Evolutionary conservation across 176 grass and related monocot species (phyloP).

Genomic region (Stipa capillata): DNA sequence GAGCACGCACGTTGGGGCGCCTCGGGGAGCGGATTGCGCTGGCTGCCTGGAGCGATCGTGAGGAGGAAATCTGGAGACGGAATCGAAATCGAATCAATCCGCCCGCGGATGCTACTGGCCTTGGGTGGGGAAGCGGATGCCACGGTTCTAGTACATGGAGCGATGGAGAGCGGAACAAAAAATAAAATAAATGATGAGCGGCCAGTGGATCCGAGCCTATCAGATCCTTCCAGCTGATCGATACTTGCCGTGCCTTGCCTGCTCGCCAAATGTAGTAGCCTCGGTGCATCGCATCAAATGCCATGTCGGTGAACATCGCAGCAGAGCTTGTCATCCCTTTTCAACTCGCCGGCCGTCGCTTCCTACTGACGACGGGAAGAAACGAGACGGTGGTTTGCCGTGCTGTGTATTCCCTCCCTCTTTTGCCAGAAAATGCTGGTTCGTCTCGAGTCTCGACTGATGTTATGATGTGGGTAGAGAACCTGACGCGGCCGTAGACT

Average conservation of each 20-base stretch:
- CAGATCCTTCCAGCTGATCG: slow-evolving; percentile 8
- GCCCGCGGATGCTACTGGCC: not conserved
- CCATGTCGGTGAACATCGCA: no score
- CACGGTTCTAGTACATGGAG: not conserved
- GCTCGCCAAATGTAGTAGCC: slow-evolving; percentile 16
- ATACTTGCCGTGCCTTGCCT: slow-evolving; percentile 30
- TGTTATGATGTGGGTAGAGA: no score
- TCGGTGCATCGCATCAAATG: slow-evolving; percentile 15
- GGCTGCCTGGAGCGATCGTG: slow-evolving; percentile 15
- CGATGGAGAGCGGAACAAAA: not conserved
- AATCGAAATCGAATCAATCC: slow-evolving; percentile 36
- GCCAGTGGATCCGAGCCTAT: not conserved
- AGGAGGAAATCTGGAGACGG: not conserved
- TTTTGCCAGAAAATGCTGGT: not conserved
- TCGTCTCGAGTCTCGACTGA: not conserved
- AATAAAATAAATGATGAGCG: not conserved
- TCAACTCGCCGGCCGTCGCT: not conserved
- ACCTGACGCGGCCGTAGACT: not conserved
- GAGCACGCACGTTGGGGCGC: slow-evolving; percentile 28
- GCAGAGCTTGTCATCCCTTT: not conserved
- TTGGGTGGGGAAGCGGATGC: not conserved
- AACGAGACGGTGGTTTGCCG: not conserved
- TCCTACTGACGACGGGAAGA: not conserved
- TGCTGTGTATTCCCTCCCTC: not conserved
- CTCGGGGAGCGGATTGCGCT: slow-evolving; percentile 41